These are phyloP conservation scores for Fusarium sp. DNA, from an alignment of 2,329 filamentous ascomycete genomes.

Conservation along the genomic window DNA sequence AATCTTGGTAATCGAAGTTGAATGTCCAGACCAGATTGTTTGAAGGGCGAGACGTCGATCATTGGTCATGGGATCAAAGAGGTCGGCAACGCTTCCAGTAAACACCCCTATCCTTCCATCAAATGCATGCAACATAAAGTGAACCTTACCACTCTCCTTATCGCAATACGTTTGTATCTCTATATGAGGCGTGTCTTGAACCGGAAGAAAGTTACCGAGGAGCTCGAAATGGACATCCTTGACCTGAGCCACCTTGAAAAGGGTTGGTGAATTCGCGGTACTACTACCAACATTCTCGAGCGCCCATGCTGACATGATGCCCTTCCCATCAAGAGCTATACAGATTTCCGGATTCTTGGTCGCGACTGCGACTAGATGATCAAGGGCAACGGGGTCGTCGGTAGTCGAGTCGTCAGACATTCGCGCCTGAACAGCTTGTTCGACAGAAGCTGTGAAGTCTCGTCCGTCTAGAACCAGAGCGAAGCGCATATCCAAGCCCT, in stretches of 20 bases:
- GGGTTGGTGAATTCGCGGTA: constrained; percentile 70
- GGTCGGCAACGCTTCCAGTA: constrained; percentile 78
- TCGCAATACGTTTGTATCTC: constrained; percentile 81
- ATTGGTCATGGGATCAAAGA: constrained; percentile 79
- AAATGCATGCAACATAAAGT: constrained; percentile 84
- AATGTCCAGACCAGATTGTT: constrained; percentile 86
- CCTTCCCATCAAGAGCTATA: constrained; percentile 83
- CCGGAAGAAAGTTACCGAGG: constrained; percentile 49
- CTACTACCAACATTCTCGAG: constrained; percentile 86
- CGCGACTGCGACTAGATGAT: constrained; percentile 87
- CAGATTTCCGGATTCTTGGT: constrained; percentile 90
- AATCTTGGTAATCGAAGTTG: constrained; percentile 82
- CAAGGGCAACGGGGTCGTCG: constrained; percentile 75
- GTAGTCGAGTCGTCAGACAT: constrained; percentile 66
- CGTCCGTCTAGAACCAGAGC: constrained; percentile 86
- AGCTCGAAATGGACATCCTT: constrained; percentile 67
- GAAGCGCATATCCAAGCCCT: constrained; percentile 44
- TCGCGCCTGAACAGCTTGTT: constrained; percentile 75
- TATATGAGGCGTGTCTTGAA: constrained; percentile 59
- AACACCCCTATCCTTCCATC: constrained; percentile 87
- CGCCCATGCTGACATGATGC: constrained; percentile 92
- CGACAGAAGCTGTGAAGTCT: constrained; percentile 82
- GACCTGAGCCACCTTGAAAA: constrained; percentile 89
- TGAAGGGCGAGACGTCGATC: constrained; percentile 70
- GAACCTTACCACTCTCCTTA: constrained; percentile 71